Conservation (phyloP, 2,329 filamentous ascomycete genomes). For the Didymella sp. region DNA sequence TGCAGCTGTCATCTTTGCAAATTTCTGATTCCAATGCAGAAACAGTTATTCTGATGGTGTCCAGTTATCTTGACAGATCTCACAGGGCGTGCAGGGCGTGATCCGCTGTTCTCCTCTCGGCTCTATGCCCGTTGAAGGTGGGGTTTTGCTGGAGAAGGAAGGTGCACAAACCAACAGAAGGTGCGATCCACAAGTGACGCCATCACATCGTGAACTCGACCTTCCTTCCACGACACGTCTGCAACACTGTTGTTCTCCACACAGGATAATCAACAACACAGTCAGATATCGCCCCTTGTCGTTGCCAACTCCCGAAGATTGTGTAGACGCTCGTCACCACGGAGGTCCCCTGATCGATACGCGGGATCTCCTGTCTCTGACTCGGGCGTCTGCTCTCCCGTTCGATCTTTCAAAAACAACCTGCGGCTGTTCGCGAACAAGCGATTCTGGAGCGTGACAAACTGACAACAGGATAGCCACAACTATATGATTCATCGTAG, state of each 20-base stretch:
- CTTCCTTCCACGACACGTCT: neutral
- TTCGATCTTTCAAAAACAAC: too few species aligned
- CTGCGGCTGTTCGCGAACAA: too few species aligned
- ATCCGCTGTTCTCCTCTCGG: slow-evolving; percentile 9
- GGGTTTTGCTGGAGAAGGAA: slow-evolving; percentile 18
- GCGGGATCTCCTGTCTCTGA: neutral
- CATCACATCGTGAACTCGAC: neutral
- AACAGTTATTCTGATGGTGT: neutral
- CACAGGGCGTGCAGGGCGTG: slow-evolving; percentile 10
- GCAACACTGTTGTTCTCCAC: neutral
- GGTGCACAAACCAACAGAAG: too few species aligned
- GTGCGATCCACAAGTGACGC: slow-evolving; percentile 21
- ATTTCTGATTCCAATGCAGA: neutral
- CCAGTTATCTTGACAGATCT: neutral
- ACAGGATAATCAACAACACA: neutral
- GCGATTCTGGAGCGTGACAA: too few species aligned
- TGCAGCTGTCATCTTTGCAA: slow-evolving; percentile 26
- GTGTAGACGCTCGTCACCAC: neutral
- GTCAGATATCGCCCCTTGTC: neutral
- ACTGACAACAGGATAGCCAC: too few species aligned
- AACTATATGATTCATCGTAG: too few species aligned
- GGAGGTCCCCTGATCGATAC: neutral
- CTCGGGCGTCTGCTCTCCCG: neutral
- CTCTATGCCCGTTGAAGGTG: slow-evolving; percentile 2
- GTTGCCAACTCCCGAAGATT: neutral